Conservation (phyloP, 352 stramenopile genomes). For the Globisporangium apiculatum region DNA sequence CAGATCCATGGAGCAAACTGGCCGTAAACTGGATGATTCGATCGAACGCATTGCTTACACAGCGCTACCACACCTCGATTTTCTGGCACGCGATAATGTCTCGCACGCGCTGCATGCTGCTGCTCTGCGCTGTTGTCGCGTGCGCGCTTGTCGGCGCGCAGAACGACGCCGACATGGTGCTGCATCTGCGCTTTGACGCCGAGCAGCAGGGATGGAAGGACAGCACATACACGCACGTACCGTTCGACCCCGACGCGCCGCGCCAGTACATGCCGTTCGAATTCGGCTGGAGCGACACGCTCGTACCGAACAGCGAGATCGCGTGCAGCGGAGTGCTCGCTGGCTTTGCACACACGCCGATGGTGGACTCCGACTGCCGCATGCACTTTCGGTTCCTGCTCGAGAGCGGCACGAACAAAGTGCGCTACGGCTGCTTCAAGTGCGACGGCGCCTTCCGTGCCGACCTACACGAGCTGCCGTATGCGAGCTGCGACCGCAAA, state of each 20-base stretch:
- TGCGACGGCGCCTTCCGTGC: neutral
- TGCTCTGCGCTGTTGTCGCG: neutral
- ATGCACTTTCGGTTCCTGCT: slow-evolving; percentile 7
- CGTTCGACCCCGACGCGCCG: slow-evolving; percentile 3
- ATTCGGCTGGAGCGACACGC: slow-evolving; percentile 1
- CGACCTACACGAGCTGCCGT: neutral
- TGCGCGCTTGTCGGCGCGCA: neutral
- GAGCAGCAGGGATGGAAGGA: neutral
- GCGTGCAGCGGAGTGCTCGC: slow-evolving; percentile 5
- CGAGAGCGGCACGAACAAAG: slow-evolving; percentile 3
- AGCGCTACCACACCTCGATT: too few species aligned
- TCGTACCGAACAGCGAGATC: neutral
- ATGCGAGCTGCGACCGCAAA: slow-evolving; percentile 2
- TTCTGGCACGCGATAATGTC: too few species aligned
- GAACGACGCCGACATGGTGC: neutral
- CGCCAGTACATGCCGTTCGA: neutral
- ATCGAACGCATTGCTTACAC: too few species aligned
- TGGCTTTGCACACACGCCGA: neutral
- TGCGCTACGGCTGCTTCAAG: slow-evolving; percentile 10
- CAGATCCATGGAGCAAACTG: too few species aligned
- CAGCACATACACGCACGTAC: neutral
- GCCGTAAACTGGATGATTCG: neutral
- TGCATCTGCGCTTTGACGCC: too few species aligned
- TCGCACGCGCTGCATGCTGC: neutral
- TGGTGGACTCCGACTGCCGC: slow-evolving; percentile 1